A percentile compares a stretch with the other conserved stretches of the same genome.
These are phyloP conservation scores for Rhodotorula sp. DNA, from an alignment of 1,284 basidiomycete genomes.

Conservation along the genomic window DNA sequence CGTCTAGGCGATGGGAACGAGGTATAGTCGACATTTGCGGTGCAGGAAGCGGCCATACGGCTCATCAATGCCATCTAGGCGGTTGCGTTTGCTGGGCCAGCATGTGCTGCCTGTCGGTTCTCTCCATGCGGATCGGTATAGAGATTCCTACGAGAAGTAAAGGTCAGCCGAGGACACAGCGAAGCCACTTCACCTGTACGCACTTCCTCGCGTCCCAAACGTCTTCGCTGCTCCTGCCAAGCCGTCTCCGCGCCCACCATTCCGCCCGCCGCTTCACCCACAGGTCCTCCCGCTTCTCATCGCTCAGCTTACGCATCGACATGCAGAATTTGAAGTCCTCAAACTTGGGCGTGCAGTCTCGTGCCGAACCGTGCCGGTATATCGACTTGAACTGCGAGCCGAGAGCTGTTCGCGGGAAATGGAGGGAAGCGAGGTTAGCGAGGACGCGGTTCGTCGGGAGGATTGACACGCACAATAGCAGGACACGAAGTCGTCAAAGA, in stretches of 20 bases:
- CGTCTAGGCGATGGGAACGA: background rate
- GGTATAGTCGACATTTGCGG: background rate
- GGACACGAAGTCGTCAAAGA: conserved; percentile 43
- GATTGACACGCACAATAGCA: conserved; percentile 40
- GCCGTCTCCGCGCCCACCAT: conserved; percentile 78
- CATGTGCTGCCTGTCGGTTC: background rate
- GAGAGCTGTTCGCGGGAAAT: conserved; percentile 59
- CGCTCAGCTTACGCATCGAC: conserved; percentile 71
- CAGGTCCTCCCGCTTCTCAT: conserved; percentile 69
- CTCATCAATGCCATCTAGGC: background rate
- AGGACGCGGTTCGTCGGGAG: background rate
- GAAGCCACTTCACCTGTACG: conserved; percentile 41
- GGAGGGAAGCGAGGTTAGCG: background rate
- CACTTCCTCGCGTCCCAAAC: conserved; percentile 86
- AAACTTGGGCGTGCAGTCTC: conserved; percentile 73
- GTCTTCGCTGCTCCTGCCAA: conserved; percentile 79
- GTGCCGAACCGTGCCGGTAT: conserved; percentile 78
- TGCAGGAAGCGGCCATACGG: background rate
- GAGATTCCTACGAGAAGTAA: background rate
- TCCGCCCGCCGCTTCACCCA: conserved; percentile 86
- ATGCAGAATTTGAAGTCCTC: conserved; percentile 97
- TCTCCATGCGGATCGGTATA: conserved; percentile 23
- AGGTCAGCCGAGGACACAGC: background rate
- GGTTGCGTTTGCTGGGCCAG: background rate
- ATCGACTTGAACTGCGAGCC: conserved; percentile 77